Conservation (phyloP, 2,329 filamentous ascomycete species). For the Sporothrix schenckii region DNA sequence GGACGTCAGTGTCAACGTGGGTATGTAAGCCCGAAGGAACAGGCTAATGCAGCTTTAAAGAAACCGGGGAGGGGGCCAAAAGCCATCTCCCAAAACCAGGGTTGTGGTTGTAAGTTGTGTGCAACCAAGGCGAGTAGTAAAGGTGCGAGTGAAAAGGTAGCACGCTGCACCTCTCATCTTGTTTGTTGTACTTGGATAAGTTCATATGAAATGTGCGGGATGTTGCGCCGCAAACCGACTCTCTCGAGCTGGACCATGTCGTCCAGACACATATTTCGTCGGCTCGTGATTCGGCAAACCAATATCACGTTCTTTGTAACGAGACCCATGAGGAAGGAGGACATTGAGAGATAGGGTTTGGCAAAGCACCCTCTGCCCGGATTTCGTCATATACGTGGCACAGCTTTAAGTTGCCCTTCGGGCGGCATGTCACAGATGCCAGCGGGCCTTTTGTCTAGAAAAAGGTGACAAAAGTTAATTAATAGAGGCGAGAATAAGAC, state of each 20-base stretch:
- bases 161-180: neutral
- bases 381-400: slow-evolving; percentile 24
- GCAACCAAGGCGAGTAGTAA: neutral
- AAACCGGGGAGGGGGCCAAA: neutral
- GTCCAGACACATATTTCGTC: neutral
- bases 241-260: neutral
- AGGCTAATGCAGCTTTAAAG: slow-evolving; percentile 6
- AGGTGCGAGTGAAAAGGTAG: neutral
- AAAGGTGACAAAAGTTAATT: slow-evolving; percentile 1
- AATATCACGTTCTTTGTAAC: neutral
- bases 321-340: neutral
- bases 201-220: neutral
- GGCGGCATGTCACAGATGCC: slow-evolving; percentile 13
- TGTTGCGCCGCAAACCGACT: neutral
- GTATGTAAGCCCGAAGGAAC: neutral
- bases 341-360: neutral
- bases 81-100: too few relatives aligned
- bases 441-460: neutral
- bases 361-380: neutral
- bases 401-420: neutral
- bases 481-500: neutral
- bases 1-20: neutral
- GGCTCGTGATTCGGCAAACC: neutral
- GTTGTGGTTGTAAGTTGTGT: neutral
- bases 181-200: neutral